Conservation (phyloP, 495 filamentous ascomycete species). For the Penicillium cinerascens region DNA sequence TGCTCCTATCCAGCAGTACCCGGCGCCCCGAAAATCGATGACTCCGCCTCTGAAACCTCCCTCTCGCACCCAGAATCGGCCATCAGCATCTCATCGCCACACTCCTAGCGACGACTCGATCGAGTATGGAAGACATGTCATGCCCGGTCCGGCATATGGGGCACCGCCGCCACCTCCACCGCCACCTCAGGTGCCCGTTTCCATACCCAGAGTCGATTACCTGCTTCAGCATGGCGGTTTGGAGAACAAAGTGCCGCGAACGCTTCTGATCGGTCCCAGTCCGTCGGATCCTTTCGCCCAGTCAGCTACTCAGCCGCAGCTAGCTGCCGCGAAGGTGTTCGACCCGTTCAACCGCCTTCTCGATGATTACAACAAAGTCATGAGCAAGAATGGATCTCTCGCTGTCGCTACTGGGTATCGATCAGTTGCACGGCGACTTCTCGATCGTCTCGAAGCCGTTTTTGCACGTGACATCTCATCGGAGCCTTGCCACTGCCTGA, state of each 20-base stretch:
- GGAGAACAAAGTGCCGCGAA: conserved; percentile 58
- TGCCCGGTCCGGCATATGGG: conserved; percentile 27
- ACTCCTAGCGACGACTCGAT: conserved; percentile 37
- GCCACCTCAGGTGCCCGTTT: conserved; percentile 62
- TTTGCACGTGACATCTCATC: conserved; percentile 88
- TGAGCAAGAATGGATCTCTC: conserved; percentile 78
- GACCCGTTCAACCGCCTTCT: conserved; percentile 74
- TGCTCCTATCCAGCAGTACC: conserved; percentile 55
- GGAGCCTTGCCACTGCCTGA: conserved; percentile 72
- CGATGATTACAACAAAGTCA: conserved; percentile 79
- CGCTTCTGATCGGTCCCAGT: conserved; percentile 53
- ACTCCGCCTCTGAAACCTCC: conserved; percentile 40
- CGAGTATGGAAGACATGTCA: conserved; percentile 42
- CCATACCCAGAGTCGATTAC: conserved; percentile 83
- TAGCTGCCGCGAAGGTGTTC: conserved; percentile 63
- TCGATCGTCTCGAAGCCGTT: conserved; percentile 91
- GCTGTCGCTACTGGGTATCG: conserved; percentile 95
- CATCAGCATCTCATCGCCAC: conserved; percentile 34
- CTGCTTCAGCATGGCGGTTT: conserved; percentile 83
- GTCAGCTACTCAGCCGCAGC: conserved; percentile 30
- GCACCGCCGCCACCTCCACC: conserved; percentile 78
- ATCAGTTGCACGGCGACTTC: conserved; percentile 83
- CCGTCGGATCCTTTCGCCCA: conserved; percentile 42
- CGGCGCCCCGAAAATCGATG: conserved; percentile 35
- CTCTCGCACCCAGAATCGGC: conserved; percentile 39